Evolutionary conservation across 1,139 yeast species (phyloP).

Genomic region (Scheffersomyces insectosa): DNA sequence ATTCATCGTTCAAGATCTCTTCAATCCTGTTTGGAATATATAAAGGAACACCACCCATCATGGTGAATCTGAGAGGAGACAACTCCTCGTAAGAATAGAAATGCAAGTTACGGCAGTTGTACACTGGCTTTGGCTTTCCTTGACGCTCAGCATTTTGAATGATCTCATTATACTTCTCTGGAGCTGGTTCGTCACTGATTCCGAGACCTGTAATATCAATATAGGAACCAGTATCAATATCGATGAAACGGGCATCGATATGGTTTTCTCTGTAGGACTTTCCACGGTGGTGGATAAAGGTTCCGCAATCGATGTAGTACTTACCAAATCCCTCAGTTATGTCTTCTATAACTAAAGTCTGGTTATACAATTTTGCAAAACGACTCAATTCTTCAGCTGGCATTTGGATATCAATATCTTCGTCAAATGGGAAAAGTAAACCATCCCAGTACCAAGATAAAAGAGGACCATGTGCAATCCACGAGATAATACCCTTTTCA

Average conservation of each 20-base stretch:
- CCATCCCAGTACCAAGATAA: constrained; percentile 42
- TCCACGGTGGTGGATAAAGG: constrained; percentile 34
- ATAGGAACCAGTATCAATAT: constrained; percentile 40
- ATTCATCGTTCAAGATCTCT: constrained; percentile 29
- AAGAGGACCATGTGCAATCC: constrained; percentile 40
- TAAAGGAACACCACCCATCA: constrained; percentile 35
- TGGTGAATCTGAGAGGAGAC: constrained; percentile 32
- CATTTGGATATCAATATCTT: constrained; percentile 37
- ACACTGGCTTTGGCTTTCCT: constrained; percentile 21
- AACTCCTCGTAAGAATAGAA: constrained; percentile 36
- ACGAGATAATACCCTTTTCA: constrained; percentile 34
- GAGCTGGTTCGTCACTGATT: constrained; percentile 26
- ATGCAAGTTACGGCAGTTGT: constrained; percentile 34
- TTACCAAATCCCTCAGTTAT: constrained; percentile 31
- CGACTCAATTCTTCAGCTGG: constrained; percentile 30
- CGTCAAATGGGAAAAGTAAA: constrained; percentile 33
- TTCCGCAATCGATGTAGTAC: constrained; percentile 34
- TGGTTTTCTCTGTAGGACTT: constrained; percentile 31
- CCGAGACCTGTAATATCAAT: constrained; percentile 43
- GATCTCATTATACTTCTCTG: constrained; percentile 16
- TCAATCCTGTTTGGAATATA: constrained; percentile 29
- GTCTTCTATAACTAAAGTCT: constrained; percentile 33
- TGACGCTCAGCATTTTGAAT: constrained; percentile 11
- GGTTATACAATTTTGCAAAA: constrained; percentile 28
- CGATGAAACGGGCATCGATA: constrained; percentile 43